Evolutionary conservation across 2,329 filamentous ascomycete genomes (phyloP), one percentile per base, ranked within the genome.

Genomic region (Drechslera avenae): DNA sequence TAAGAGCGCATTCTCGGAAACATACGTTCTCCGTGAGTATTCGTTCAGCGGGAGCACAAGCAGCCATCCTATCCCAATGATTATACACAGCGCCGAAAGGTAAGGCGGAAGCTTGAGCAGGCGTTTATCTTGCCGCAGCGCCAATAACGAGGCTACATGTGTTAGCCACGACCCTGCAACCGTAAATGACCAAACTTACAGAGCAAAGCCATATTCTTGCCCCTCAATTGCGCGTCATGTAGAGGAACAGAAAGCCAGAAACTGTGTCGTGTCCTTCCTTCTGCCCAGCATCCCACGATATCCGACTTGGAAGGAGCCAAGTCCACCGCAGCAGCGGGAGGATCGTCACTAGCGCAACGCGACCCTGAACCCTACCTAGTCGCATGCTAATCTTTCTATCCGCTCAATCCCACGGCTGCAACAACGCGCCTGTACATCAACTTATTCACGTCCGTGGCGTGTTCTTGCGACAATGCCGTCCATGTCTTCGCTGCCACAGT

Each of bases 1-100:
- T 12, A 99, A 80, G 28, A 99, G 85, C 9, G 94, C 94, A 73
- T 99, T 99, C 74, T 99, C 94, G 35, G 93, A 97, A 50, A 99
- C 94, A 74, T 99, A 99, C 1, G 93, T 99, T 53, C 84, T 83
- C 59, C 94, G 86, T 42, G 91, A 96, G 78, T 97, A 96, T 60
- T 92, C 84, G 74, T 97, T 84, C 45, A 97, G 81, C 2, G 94
- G 94, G 1, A 99, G 84, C 26, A 97, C 81, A 17, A 97, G 84
- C 12, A 99, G 85, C 90, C 93, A 99, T 62, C 85, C 83, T 48
- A 97, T 83, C 45, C 94, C 94, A 65, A 96, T 83, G 40, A 93
- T 66, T 64, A 97, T 86, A 75, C 89, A 95, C 33, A 96, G 78
- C 43, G 91, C 82, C 28, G 93, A 97, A 28, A 97, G 78, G 77